Evolutionary conservation across 805 yeast species (phyloP), one percentile per base, ranked within the genome.

Genomic region (Yamadazyma nakazawae): DNA sequence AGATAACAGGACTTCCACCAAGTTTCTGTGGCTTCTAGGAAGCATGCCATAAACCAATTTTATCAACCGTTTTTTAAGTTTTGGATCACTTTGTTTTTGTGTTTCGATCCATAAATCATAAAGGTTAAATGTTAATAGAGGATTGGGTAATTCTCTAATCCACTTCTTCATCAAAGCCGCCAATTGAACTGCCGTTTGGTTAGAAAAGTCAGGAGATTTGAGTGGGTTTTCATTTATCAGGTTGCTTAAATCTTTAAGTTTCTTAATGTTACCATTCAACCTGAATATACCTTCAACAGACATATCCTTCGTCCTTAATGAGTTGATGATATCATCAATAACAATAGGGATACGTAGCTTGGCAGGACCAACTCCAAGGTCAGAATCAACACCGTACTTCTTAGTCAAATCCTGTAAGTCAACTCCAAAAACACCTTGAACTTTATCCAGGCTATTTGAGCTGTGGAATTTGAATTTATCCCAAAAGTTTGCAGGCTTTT

Each of bases 201-300:
- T 75, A 18, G 81, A 74, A 32, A 90, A 75, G 55, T 83, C 82
- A 0, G 95, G 94, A 8, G 83, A 76, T 47, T 74, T 79, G 18
- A 81, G 76, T 1, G 97, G 96, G 54, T 78, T 74, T 38, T 76
- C 71, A 65, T 94, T 94, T 53, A 92, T 84, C 40, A 72, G 76
- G 45, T 81, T 88, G 0, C 89, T 79, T 48, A 91, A 68, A 54
- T 84, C 87, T 55, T 85, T 80, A 42, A 92, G 71, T 38, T 87
- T 78, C 56, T 90, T 82, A 59, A 94, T 91, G 61, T 94, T 94
- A 59, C 99, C 99, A 61, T 94, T 94, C 60, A 91, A 85, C 58
- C 99, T 80, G 76, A 94, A 94, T 4, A 94, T 85, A 49, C 99
- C 99, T 65, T 94, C 99, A 26, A 84, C 90, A 2, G 97, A 88